Base-by-base conservation (phyloP, 805 yeast species). In the Phaffomyces thermotolerans region DNA sequence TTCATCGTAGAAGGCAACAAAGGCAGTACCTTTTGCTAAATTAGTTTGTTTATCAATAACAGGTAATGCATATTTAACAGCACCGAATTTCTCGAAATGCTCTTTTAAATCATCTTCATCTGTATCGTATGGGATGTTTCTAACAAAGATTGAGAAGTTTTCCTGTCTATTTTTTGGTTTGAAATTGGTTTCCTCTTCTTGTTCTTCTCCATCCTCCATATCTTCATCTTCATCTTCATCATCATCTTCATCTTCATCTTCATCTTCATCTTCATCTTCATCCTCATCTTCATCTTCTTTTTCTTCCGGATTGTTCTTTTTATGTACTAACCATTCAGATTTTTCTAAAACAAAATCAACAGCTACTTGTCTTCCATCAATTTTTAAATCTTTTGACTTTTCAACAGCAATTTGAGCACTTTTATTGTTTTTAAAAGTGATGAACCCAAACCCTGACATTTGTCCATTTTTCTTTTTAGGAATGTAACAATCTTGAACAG, bases 111-210 rank as follows among this genome's bases (percentile, higher is more conserved):
- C 64, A 43, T 90, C 97, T 39, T 75, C 75, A 31, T 95, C 88
- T 5, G 96, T 95, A 63, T 88, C 96, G 58, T 91, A 93, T 1
- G 99, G 98, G 31, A 93, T 78, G 58, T 93, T 93, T 59, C 99
- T 79, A 10, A 93, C 86, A 59, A 93, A 93, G 22, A 93, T 64
- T 6, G 95, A 81, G 50, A 57, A 84, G 6, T 75, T 69, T 53
- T 84, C 93, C 59, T 78, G 81, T 60, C 69, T 81, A 62, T 85
- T 84, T 36, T 41, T 66, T 65, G 48, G 57, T 65, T 32, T 62
- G 25, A 53, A 58, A 24, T 57, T 59, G 38, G 57, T 60, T 23
- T 61, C 61, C 4, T 65, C 67, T 15, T 59, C 39, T 9, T n/a
- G n/a, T n/a, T 31, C 54, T 10, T 59, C 57, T 31, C 56, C 63